A percentile compares a stretch with the other conserved stretches of the same genome.
phyloP scores from a whole-genome alignment of 805 yeast genomes.

The Scheffersomyces ergatensis region DNA sequence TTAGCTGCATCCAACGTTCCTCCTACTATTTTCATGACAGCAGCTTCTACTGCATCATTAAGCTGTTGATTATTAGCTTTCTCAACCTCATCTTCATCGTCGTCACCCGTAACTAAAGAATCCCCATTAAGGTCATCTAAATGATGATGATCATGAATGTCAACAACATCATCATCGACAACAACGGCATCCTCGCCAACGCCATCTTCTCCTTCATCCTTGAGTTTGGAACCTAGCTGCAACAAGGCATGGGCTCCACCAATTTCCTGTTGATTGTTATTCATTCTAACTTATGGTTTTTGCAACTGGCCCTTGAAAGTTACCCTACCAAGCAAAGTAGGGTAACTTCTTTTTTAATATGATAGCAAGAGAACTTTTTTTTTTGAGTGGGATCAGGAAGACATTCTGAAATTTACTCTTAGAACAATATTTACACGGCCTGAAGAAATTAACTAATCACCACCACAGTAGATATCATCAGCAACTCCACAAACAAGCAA shows the following conservation, averaged over 20 bases:
- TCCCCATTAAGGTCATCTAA: constrained; percentile 2
- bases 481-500: too few relatives aligned
- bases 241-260: constrained; percentile 48
- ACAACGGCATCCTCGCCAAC: constrained; percentile 1
- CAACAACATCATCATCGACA: constrained; percentile 1
- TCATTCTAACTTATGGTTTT: background rate
- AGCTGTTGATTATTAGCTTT: constrained; percentile 37
- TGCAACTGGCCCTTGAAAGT: background rate
- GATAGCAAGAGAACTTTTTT: too few relatives aligned
- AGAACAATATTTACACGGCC: too few relatives aligned
- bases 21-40: constrained; percentile 71
- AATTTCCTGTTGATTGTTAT: constrained; percentile 33
- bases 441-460: too few relatives aligned
- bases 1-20: constrained; percentile 47
- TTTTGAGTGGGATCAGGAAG: too few relatives aligned
- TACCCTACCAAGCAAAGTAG: constrained; percentile 2
- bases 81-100: constrained; percentile 13
- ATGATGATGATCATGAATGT: background rate
- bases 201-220: constrained; percentile 5
- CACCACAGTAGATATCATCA: too few relatives aligned
- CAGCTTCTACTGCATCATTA: constrained; percentile 68
- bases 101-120: constrained; percentile 5
- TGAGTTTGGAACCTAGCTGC: constrained; percentile 33
- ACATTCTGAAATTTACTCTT: too few relatives aligned
- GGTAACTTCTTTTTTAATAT: constrained; percentile 2